phyloP scores from a whole-genome alignment of 768 basidiomycete genomes.

The Crassisporium funariophilum region DNA sequence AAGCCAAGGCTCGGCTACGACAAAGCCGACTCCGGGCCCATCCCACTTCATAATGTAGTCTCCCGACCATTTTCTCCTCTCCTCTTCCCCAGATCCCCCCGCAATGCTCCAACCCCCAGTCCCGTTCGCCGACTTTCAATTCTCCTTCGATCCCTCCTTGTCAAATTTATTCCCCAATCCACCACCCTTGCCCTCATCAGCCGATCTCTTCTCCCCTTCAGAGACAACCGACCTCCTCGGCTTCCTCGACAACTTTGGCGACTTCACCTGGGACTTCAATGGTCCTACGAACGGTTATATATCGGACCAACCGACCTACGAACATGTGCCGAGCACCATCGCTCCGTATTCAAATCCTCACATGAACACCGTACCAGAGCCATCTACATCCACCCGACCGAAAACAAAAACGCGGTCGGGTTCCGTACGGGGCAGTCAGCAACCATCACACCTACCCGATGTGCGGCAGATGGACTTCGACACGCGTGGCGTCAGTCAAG shows the following conservation, averaged over 20 bases:
- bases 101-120: conserved; percentile 51
- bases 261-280: conserved; percentile 57
- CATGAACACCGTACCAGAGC: conserved; percentile 44
- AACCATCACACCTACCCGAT: conserved; percentile 20
- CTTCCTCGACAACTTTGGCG: conserved; percentile 81
- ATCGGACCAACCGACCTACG: conserved; percentile 31
- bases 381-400: conserved; percentile 39
- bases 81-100: no score
- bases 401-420: conserved; percentile 30
- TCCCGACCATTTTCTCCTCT: conserved; percentile 7
- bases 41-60: background rate
- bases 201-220: conserved; percentile 75
- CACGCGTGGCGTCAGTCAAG: conserved; percentile 22
- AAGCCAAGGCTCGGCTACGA: conserved; percentile 8
- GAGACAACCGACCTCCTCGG: conserved; percentile 80
- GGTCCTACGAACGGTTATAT: conserved; percentile 17
- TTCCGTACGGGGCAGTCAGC: conserved; percentile 26
- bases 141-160: conserved; percentile 65
- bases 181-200: conserved; percentile 65
- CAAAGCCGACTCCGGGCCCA: conserved; percentile 4
- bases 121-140: conserved; percentile 71
- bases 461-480: conserved; percentile 22
- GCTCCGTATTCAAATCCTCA: conserved; percentile 52
- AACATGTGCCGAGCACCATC: conserved; percentile 26
- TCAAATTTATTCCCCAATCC: conserved; percentile 62